Conservation (phyloP, 345 rosid species). For the Citrus mangshanensis region DNA sequence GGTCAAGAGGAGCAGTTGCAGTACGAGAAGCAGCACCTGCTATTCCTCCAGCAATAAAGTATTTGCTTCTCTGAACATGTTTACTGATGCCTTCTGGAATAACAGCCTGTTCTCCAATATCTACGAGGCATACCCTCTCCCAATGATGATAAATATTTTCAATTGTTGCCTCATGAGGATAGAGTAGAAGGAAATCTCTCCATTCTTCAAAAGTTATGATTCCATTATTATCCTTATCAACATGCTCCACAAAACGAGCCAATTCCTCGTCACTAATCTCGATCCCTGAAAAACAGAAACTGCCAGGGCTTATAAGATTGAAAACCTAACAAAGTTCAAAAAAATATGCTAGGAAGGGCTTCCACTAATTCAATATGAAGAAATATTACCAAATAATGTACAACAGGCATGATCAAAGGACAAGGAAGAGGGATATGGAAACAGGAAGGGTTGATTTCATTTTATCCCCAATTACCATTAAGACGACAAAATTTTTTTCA, state of each 20-base stretch:
- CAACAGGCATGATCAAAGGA: not conserved
- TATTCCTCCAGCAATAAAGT: slow-evolving; percentile 86
- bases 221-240: slow-evolving; percentile 94
- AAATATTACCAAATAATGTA: not conserved
- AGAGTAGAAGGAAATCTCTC: slow-evolving; percentile 94
- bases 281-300: slow-evolving; percentile 60
- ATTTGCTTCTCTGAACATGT: slow-evolving; percentile 72
- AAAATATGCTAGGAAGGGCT: not conserved
- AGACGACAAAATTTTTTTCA: too few relatives aligned
- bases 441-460: not conserved
- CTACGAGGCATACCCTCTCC: slow-evolving; percentile 92
- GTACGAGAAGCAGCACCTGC: slow-evolving; percentile 97
- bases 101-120: slow-evolving; percentile 93
- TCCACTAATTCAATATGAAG: slow-evolving; percentile 12
- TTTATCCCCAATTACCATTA: too few relatives aligned
- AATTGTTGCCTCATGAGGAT: slow-evolving; percentile 94
- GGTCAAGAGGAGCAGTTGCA: slow-evolving; percentile 93
- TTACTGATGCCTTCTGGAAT: slow-evolving; percentile 91
- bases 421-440: slow-evolving; percentile 4
- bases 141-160: slow-evolving; percentile 90
- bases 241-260: slow-evolving; percentile 88
- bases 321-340: not conserved
- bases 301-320: slow-evolving; percentile 42
- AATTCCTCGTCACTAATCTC: slow-evolving; percentile 87
- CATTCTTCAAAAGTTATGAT: slow-evolving; percentile 96